Percentiles rank a stretch among this genome's conserved stretches.
Evolutionary conservation across 1,284 basidiomycete species (phyloP).

Genomic region (Ustilago bromivora): DNA sequence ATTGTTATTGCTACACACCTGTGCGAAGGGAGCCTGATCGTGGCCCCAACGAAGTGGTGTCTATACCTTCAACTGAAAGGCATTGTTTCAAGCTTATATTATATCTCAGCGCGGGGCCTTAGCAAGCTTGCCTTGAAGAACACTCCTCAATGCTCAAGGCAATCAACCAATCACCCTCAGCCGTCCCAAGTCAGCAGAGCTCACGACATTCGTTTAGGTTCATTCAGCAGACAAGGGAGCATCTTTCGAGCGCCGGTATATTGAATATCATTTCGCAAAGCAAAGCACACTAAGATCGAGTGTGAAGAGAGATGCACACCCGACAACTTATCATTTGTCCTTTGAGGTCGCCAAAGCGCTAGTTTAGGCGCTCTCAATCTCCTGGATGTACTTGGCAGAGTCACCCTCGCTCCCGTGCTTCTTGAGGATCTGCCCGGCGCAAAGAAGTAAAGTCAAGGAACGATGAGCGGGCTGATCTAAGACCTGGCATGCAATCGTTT

Average conservation of each 20-base stretch:
- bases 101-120: no score
- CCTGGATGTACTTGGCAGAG: slow-evolving; percentile 55
- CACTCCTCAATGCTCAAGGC: background rate
- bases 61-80: no score
- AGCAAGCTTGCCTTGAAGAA: no score
- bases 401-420: slow-evolving; percentile 60
- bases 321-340: background rate
- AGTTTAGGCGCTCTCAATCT: slow-evolving; percentile 56
- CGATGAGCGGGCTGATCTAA: background rate
- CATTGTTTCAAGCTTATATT: no score
- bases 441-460: background rate
- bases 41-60: no score
- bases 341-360: background rate
- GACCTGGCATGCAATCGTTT: background rate
- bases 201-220: background rate
- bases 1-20: no score
- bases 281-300: background rate
- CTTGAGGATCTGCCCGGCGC: slow-evolving; percentile 50
- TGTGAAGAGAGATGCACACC: background rate
- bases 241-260: background rate
- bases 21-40: no score
- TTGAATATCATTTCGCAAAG: background rate
- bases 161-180: background rate
- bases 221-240: background rate
- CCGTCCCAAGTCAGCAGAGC: no score